Evolutionary conservation across 2,329 filamentous ascomycete species (phyloP).

Genomic region (Akanthomyces uredinophilus): DNA sequence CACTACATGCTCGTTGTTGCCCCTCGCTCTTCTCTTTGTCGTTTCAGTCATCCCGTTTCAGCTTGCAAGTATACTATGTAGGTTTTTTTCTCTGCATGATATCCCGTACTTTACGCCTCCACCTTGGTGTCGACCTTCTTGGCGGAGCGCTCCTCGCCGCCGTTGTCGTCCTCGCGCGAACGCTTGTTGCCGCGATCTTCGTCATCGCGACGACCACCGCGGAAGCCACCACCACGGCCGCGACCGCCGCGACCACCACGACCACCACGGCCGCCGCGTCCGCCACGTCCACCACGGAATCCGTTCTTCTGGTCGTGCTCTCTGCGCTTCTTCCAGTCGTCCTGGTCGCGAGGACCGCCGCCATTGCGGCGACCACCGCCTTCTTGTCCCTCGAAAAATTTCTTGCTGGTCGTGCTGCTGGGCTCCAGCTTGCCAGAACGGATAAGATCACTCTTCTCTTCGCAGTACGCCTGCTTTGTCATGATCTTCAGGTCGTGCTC

Average conservation of each 20-base stretch:
- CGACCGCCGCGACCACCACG: constrained; percentile 39
- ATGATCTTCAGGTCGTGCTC: constrained; percentile 74
- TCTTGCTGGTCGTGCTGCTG: constrained; percentile 36
- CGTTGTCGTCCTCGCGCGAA: constrained; percentile 45
- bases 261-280: constrained; percentile 37
- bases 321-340: constrained; percentile 61
- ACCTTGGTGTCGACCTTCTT: constrained; percentile 59
- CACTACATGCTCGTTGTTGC: neutral
- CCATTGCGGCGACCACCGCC: constrained; percentile 32
- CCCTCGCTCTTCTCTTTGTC: neutral
- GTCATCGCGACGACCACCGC: constrained; percentile 31
- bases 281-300: constrained; percentile 45
- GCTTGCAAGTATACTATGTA: neutral
- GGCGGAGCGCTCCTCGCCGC: constrained; percentile 42
- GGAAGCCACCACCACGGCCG: constrained; percentile 36
- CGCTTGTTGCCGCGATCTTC: constrained; percentile 40
- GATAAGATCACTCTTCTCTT: constrained; percentile 70
- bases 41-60: neutral
- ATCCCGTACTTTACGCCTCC: constrained; percentile 16
- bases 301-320: constrained; percentile 58
- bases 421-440: constrained; percentile 64
- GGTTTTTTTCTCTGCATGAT: neutral
- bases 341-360: constrained; percentile 39
- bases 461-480: constrained; percentile 82
- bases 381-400: constrained; percentile 47